Conservation (phyloP, 441 rosid species). For the Adansonia gregorii region DNA sequence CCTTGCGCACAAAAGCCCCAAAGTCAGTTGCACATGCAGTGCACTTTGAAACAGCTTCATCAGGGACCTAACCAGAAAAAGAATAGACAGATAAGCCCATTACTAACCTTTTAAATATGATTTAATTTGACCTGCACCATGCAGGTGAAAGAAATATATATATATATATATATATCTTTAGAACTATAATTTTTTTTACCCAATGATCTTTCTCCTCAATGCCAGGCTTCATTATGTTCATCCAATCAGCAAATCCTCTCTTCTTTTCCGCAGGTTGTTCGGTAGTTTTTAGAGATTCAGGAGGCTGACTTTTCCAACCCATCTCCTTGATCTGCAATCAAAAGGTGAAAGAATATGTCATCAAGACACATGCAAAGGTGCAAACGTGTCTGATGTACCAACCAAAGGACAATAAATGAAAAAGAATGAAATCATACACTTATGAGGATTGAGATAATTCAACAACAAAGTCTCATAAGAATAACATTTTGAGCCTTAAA, state of each 20-base stretch:
- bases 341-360: conserved; percentile 17
- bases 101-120: background rate
- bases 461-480: background rate
- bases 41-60: conserved; percentile 89
- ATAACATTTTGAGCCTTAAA: background rate
- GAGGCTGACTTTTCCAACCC: conserved; percentile 74
- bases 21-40: conserved; percentile 82
- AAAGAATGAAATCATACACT: background rate
- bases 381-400: background rate
- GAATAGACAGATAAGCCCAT: conserved; percentile 6
- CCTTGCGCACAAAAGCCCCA: conserved; percentile 85
- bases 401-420: background rate
- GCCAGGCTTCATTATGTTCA: conserved; percentile 84
- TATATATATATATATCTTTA: background rate
- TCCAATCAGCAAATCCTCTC: conserved; percentile 85
- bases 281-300: conserved; percentile 51
- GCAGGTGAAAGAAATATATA: background rate
- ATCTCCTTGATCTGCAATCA: conserved; percentile 84
- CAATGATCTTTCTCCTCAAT: conserved; percentile 98
- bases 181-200: conserved; percentile 47
- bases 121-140: background rate
- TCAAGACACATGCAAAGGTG: conserved; percentile 2
- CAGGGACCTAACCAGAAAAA: conserved; percentile 66
- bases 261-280: conserved; percentile 78
- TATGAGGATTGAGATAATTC: background rate